Conservation (phyloP, 176 grass and related monocot genomes). For the Cenchrus purpureus region DNA sequence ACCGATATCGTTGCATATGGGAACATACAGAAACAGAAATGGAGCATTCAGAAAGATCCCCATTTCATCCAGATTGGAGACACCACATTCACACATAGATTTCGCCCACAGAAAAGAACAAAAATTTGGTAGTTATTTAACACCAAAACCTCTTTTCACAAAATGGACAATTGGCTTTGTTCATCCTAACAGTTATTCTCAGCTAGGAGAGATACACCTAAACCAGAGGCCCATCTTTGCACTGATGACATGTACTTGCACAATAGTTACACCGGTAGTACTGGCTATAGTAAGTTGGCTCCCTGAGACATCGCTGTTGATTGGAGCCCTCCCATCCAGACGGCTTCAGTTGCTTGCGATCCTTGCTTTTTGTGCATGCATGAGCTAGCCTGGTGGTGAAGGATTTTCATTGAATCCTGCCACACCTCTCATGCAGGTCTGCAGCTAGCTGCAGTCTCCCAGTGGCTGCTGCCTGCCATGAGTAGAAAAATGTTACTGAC, state of each 20-base stretch:
- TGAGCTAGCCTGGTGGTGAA: neutral
- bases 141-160: conserved; percentile 20
- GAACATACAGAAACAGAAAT: conserved; percentile 7
- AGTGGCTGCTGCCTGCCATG: conserved; percentile 30
- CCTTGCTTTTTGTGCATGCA: conserved; percentile 43
- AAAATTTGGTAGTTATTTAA: conserved; percentile 15
- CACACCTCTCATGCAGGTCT: conserved; percentile 29
- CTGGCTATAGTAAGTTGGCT: conserved; percentile 35
- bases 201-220: conserved; percentile 11
- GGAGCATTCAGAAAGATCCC: conserved; percentile 19
- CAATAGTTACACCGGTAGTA: conserved; percentile 43
- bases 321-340: conserved; percentile 14
- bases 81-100: neutral
- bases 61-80: conserved; percentile 24
- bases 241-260: conserved; percentile 56
- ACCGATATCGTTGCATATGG: neutral
- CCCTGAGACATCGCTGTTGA: neutral
- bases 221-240: conserved; percentile 45
- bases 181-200: conserved; percentile 11
- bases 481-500: conserved; percentile 21
- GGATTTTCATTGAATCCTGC: conserved; percentile 32
- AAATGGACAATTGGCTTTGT: conserved; percentile 36
- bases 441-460: neutral
- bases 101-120: neutral
- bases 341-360: conserved; percentile 30